Conservation (phyloP, 352 stramenopile genomes). For the Globisporangium takayamanum region DNA sequence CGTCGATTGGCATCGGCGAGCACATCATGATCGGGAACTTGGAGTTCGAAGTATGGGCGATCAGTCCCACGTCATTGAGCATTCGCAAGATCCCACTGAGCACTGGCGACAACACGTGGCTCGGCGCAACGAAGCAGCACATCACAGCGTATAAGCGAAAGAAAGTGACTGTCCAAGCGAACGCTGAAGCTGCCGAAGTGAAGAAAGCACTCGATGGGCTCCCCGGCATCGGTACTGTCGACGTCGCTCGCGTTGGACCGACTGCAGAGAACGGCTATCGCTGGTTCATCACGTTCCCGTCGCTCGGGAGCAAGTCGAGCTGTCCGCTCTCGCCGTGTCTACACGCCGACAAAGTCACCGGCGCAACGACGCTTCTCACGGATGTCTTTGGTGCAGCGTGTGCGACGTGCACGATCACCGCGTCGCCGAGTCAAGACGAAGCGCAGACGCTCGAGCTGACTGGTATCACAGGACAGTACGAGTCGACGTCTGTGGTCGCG, state of each 20-base stretch:
- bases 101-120: constrained; percentile 26
- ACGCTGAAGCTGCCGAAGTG: constrained; percentile 47
- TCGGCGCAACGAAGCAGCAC: constrained; percentile 25
- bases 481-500: constrained; percentile 31
- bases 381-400: constrained; percentile 46
- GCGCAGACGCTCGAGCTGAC: constrained; percentile 19
- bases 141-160: constrained; percentile 65
- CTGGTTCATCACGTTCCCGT: constrained; percentile 70
- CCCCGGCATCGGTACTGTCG: constrained; percentile 46
- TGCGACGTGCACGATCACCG: constrained; percentile 31
- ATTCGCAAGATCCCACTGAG: constrained; percentile 23
- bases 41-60: constrained; percentile 37
- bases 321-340: constrained; percentile 58
- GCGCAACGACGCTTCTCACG: constrained; percentile 20
- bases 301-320: constrained; percentile 36
- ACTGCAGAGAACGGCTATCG: constrained; percentile 49
- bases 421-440: constrained; percentile 33
- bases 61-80: constrained; percentile 24
- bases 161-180: constrained; percentile 48
- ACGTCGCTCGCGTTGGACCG: constrained; percentile 49
- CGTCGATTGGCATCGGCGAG: constrained; percentile 28
- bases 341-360: constrained; percentile 42
- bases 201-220: constrained; percentile 35
- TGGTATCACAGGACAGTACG: constrained; percentile 41
- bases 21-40: constrained; percentile 49